Conservation (phyloP, 202 grass and related monocot species). For the Panicum hallii region DNA sequence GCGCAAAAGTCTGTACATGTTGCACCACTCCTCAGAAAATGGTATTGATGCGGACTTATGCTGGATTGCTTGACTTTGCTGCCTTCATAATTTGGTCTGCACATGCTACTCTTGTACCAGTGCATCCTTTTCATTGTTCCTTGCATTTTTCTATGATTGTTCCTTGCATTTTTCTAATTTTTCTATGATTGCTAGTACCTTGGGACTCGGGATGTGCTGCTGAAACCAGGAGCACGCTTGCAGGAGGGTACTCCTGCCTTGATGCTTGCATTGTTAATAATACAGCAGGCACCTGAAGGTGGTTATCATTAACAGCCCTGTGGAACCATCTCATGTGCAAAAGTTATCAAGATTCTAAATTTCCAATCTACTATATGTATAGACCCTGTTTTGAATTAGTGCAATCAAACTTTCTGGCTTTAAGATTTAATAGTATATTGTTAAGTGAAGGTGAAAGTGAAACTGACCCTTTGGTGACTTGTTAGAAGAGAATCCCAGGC, state of each 20-base stretch:
- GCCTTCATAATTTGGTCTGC: constrained; percentile 45
- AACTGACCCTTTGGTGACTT: neutral
- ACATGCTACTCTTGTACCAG: constrained; percentile 42
- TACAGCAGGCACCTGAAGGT: constrained; percentile 40
- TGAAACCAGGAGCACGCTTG: constrained; percentile 39
- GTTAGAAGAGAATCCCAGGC: neutral
- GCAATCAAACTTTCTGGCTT: neutral
- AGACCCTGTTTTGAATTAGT: constrained; percentile 17
- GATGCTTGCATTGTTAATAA: constrained; percentile 44
- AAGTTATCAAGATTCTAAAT: constrained; percentile 27
- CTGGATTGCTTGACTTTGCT: constrained; percentile 38
- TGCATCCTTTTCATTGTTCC: constrained; percentile 38
- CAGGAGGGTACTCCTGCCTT: constrained; percentile 3
- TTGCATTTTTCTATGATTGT: constrained; percentile 51
- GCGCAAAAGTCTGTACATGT: constrained; percentile 2
- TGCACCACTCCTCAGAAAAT: constrained; percentile 36
- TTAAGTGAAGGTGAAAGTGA: constrained; percentile 24
- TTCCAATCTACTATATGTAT: constrained; percentile 11
- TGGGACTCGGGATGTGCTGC: constrained; percentile 42
- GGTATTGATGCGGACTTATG: neutral
- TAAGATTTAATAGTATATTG: neutral
- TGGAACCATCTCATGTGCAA: constrained; percentile 54
- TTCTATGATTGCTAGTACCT: constrained; percentile 57
- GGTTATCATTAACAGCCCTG: constrained; percentile 36
- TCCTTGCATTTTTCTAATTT: constrained; percentile 35